These are phyloP conservation scores for Xylaria sp. DNA, from an alignment of 2,329 filamentous ascomycete genomes.

Conservation along the genomic window DNA sequence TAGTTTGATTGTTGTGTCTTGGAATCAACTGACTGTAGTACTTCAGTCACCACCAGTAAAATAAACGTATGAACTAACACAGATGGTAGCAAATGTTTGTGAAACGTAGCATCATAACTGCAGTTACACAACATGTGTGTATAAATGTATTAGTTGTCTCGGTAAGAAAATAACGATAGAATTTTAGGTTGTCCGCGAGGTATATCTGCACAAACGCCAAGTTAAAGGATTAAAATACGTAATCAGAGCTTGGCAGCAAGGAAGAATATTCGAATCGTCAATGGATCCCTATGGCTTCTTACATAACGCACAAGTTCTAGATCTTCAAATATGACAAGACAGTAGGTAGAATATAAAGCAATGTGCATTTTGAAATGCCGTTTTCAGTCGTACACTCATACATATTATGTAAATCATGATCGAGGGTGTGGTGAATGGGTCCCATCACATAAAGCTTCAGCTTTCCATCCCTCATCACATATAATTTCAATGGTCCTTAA, in stretches of 20 bases:
- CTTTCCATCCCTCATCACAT: neutral
- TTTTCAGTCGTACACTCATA: constrained; percentile 36
- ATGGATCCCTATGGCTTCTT: no score
- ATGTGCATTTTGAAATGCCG: constrained; percentile 10
- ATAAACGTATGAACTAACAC: neutral
- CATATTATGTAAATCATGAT: constrained; percentile 26
- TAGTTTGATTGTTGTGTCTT: constrained; percentile 6
- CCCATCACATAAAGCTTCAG: constrained; percentile 14
- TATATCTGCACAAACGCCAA: neutral
- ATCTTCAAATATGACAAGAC: no score
- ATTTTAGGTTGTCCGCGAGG: neutral
- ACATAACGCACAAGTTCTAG: no score
- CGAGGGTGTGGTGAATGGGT: constrained; percentile 3
- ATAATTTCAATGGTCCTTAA: constrained; percentile 8
- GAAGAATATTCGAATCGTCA: no score
- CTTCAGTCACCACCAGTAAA: neutral
- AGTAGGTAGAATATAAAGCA: neutral
- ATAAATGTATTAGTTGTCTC: neutral
- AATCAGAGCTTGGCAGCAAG: no score
- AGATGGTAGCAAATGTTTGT: neutral
- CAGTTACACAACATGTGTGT: neutral
- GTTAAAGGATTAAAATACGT: neutral
- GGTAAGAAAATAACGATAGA: neutral
- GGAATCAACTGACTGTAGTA: neutral
- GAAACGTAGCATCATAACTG: neutral